Evolutionary conservation across 768 basidiomycete species (phyloP).

Genomic region (Suillus weaverae): DNA sequence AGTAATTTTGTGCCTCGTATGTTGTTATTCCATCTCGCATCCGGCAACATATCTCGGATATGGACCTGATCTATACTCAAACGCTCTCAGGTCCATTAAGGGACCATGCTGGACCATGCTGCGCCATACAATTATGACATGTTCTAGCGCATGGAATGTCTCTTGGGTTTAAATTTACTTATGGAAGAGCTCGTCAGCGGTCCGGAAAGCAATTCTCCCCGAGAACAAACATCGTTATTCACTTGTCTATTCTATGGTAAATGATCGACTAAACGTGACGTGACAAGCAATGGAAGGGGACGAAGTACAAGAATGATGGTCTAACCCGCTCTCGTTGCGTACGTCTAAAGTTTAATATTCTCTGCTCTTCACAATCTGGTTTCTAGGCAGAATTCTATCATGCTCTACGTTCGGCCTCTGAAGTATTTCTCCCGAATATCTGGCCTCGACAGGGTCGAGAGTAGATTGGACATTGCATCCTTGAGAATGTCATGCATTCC

Average conservation of each 20-base stretch:
- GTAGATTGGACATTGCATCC: not conserved
- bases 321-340: not conserved
- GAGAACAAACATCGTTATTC: constrained; percentile 24
- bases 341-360: not conserved
- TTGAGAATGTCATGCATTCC: not conserved
- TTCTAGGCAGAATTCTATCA: constrained; percentile 1
- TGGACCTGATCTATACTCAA: constrained; percentile 25
- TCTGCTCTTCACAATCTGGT: constrained; percentile 2
- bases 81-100: constrained; percentile 29
- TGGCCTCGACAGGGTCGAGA: not conserved
- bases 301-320: constrained; percentile 2
- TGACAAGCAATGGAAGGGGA: constrained; percentile 33
- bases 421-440: not conserved
- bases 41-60: constrained; percentile 28
- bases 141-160: constrained; percentile 20
- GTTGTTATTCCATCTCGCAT: constrained; percentile 27
- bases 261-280: constrained; percentile 33
- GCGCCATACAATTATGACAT: constrained; percentile 25
- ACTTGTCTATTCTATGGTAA: constrained; percentile 23
- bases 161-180: constrained; percentile 22
- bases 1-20: constrained; percentile 27
- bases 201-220: constrained; percentile 24
- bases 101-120: constrained; percentile 27
- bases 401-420: not conserved
- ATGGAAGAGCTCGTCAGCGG: constrained; percentile 26